These are phyloP conservation scores for Phaeolepiota aurea DNA, from an alignment of 768 basidiomycete genomes.

Conservation along the genomic window DNA sequence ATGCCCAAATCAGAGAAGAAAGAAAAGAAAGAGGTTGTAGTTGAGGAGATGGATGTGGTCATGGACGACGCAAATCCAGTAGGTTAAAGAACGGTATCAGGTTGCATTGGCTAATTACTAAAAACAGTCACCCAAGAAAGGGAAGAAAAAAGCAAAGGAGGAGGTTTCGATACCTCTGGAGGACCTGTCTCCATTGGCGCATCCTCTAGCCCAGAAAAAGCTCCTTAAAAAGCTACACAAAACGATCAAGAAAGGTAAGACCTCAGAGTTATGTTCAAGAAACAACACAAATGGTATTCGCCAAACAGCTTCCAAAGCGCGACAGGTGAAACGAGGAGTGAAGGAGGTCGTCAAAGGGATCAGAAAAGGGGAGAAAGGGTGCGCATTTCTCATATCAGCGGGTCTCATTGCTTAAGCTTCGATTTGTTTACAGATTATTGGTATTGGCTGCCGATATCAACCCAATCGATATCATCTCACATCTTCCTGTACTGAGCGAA, in stretches of 20 bases:
- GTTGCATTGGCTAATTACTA: not conserved
- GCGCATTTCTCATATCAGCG: slow-evolving; percentile 20
- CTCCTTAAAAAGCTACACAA: slow-evolving; percentile 91
- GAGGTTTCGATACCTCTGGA: slow-evolving; percentile 63
- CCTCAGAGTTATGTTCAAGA: not conserved
- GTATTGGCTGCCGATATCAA: slow-evolving; percentile 95
- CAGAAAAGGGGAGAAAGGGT: slow-evolving; percentile 96
- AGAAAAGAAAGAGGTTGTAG: slow-evolving; percentile 48
- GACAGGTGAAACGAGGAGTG: slow-evolving; percentile 95
- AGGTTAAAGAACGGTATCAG: slow-evolving; percentile 5
- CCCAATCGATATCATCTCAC: slow-evolving; percentile 97
- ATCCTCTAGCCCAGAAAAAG: slow-evolving; percentile 90
- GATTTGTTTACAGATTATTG: slow-evolving; percentile 50
- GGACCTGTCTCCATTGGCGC: slow-evolving; percentile 90
- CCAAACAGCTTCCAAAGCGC: slow-evolving; percentile 74
- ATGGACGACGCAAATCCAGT: slow-evolving; percentile 27
- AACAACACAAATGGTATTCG: slow-evolving; percentile 1
- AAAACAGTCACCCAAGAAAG: slow-evolving; percentile 46
- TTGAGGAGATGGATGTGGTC: slow-evolving; percentile 39
- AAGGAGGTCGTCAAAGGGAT: slow-evolving; percentile 98
- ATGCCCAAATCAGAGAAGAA: slow-evolving; percentile 74
- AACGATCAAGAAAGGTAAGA: slow-evolving; percentile 81
- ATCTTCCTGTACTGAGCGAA: slow-evolving; percentile 90
- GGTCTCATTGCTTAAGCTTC: slow-evolving; percentile 1
- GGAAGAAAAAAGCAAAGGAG: slow-evolving; percentile 49